These are phyloP conservation scores for Coemansia sp. DNA, from an alignment of 192 early-diverging fungal species.

Conservation along the genomic window DNA sequence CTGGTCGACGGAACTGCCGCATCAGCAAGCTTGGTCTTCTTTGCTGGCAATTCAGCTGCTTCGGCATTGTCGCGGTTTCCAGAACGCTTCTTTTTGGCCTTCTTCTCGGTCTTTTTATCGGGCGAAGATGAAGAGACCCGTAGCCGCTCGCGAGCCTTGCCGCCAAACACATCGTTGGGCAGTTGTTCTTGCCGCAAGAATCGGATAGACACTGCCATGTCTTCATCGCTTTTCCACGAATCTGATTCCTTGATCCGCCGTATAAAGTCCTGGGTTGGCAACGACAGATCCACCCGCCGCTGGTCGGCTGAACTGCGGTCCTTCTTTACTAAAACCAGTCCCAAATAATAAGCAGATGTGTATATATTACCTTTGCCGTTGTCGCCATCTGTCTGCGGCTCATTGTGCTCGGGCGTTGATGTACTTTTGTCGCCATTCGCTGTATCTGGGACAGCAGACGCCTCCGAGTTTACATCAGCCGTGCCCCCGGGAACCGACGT, in stretches of 20 bases:
- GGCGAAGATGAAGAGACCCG: constrained; percentile 8
- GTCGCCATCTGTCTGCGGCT: not conserved
- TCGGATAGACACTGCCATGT: constrained; percentile 40
- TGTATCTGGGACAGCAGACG: not conserved
- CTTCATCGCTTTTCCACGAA: constrained; percentile 35
- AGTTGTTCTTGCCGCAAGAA: constrained; percentile 45
- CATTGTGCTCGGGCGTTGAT: not conserved
- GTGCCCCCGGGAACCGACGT: constrained; percentile 6
- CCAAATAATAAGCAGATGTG: constrained; percentile 89
- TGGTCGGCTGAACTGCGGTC: constrained; percentile 54
- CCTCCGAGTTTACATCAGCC: not conserved
- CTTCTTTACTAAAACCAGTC: constrained; percentile 67
- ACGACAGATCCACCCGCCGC: constrained; percentile 72
- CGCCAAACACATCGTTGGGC: constrained; percentile 47
- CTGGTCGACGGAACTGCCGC: constrained; percentile 45
- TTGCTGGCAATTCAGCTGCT: constrained; percentile 11
- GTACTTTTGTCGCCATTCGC: constrained; percentile 3
- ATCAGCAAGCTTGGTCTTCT: constrained; percentile 28
- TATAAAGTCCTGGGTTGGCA: constrained; percentile 83
- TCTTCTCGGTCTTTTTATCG: constrained; percentile 5
- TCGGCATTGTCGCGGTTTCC: not conserved
- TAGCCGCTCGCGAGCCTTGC: constrained; percentile 28
- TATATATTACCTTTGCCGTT: constrained; percentile 17
- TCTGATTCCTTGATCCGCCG: constrained; percentile 65
- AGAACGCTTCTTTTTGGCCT: constrained; percentile 2